Conservation (phyloP, 176 grass and related monocot species). For the Miscanthus lutarioriparius region DNA sequence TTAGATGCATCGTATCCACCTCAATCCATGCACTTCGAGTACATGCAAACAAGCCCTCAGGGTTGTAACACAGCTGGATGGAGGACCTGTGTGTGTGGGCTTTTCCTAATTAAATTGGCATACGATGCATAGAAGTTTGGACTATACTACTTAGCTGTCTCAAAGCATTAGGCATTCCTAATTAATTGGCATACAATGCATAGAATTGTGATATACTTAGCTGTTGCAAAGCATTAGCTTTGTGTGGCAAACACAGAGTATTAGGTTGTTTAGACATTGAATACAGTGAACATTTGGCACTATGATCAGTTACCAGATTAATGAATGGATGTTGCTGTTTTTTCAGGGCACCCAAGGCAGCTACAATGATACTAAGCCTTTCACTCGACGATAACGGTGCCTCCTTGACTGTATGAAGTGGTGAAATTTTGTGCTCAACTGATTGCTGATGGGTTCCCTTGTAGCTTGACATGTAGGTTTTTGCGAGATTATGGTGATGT, state of each 20-base stretch:
- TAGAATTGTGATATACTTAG: not conserved
- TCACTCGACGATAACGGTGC: conserved; percentile 79
- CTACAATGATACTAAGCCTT: conserved; percentile 87
- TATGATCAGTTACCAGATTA: conserved; percentile 13
- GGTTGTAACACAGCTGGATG: not conserved
- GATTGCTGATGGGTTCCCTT: not conserved
- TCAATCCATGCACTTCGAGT: not conserved
- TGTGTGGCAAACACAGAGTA: not conserved
- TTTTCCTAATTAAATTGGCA: not conserved
- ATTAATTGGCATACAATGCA: not conserved
- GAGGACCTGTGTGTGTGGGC: not conserved
- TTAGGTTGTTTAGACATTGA: not conserved
- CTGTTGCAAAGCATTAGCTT: not conserved
- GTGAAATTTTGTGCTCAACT: not conserved
- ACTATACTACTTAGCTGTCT: not conserved
- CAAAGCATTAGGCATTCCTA: not conserved
- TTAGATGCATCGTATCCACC: not conserved
- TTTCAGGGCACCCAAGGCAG: conserved; percentile 92
- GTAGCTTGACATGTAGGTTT: conserved; percentile 28
- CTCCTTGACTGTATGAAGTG: conserved; percentile 70
- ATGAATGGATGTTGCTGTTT: conserved; percentile 32
- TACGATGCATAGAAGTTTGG: not conserved
- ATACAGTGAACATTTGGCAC: not conserved
- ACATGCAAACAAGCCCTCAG: not conserved
- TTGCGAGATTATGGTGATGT: not conserved